Conservation (phyloP, 352 stramenopile species). For the Phytophthora colocasiae region DNA sequence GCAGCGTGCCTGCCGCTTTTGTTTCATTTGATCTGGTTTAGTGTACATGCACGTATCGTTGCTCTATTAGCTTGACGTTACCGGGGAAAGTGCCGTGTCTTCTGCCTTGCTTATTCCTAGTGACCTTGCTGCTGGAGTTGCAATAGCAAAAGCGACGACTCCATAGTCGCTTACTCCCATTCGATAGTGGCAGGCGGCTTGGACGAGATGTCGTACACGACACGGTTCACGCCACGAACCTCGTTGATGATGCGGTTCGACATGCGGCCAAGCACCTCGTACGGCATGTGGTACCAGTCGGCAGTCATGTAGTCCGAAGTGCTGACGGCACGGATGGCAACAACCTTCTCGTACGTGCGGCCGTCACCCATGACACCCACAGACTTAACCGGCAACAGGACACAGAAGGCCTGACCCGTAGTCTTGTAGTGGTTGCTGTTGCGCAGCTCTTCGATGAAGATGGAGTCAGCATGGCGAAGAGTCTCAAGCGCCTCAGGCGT, state of each 20-base stretch:
- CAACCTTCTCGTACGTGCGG: conserved; percentile 96
- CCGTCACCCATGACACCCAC: conserved; percentile 99
- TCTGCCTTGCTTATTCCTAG: conserved; percentile 16
- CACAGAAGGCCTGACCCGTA: conserved; percentile 99
- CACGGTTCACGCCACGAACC: conserved; percentile 97
- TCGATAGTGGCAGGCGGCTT: conserved; percentile 99
- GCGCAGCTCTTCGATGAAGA: conserved; percentile 98
- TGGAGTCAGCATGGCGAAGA: conserved; percentile 97
- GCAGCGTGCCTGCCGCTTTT: conserved; percentile 23
- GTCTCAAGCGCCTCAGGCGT: conserved; percentile 95
- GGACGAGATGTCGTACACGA: conserved; percentile 99
- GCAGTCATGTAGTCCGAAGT: conserved; percentile 99
- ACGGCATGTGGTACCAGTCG: conserved; percentile 99
- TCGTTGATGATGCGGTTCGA: conserved; percentile 99
- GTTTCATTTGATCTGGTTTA: conserved; percentile 33
- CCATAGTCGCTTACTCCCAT: conserved; percentile 92
- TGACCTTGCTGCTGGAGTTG: conserved; percentile 8
- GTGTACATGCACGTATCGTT: conserved; percentile 48
- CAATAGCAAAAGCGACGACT: conserved; percentile 13
- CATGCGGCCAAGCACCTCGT: conserved; percentile 97
- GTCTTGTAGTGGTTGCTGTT: conserved; percentile 97
- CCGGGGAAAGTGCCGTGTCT: conserved; percentile 7
- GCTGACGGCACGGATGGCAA: conserved; percentile 96
- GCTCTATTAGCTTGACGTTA: conserved; percentile 47
- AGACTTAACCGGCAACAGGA: conserved; percentile 97